Evolutionary conservation across 352 stramenopile species (phyloP).

Genomic region (Pythium coloratum): DNA sequence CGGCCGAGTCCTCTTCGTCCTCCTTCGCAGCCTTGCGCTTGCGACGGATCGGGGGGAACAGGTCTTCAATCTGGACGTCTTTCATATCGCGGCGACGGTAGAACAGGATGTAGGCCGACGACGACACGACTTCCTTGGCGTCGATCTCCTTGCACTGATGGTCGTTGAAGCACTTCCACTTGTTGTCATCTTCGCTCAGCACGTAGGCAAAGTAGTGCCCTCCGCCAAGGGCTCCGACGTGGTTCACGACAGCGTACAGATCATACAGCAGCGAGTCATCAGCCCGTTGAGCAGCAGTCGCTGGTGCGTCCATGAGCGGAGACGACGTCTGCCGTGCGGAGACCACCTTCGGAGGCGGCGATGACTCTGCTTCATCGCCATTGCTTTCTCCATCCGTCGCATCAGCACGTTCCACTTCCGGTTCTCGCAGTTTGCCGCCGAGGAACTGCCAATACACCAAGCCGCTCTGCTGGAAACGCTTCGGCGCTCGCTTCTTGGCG

Average conservation of each 20-base stretch:
- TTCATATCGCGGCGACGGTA: slow-evolving; percentile 81
- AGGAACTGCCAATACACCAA: slow-evolving; percentile 76
- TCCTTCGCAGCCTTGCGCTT: slow-evolving; percentile 39
- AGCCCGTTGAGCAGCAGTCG: slow-evolving; percentile 49
- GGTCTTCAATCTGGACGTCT: slow-evolving; percentile 60
- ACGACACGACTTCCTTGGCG: slow-evolving; percentile 82
- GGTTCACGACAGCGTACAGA: slow-evolving; percentile 97
- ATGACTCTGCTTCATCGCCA: not conserved
- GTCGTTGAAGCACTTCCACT: slow-evolving; percentile 99
- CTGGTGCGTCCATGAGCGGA: slow-evolving; percentile 56
- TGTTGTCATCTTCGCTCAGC: slow-evolving; percentile 80
- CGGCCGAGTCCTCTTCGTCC: slow-evolving; percentile 21
- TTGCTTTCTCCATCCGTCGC: not conserved
- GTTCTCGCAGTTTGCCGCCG: slow-evolving; percentile 58
- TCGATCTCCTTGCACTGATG: slow-evolving; percentile 89
- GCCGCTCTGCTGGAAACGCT: slow-evolving; percentile 45
- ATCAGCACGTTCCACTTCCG: slow-evolving; percentile 6
- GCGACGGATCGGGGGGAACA: slow-evolving; percentile 64
- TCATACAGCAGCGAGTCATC: slow-evolving; percentile 90
- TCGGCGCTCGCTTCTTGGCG: slow-evolving; percentile 52
- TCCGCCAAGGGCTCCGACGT: slow-evolving; percentile 93
- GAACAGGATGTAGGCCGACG: slow-evolving; percentile 91
- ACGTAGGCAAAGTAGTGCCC: slow-evolving; percentile 95
- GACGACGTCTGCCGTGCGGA: slow-evolving; percentile 1
- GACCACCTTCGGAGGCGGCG: not conserved